Percentiles rank a stretch among this genome's conserved stretches.
Evolutionary conservation across 2,329 filamentous ascomycete genomes (phyloP).

Genomic region (Trichoderma guizhouense): DNA sequence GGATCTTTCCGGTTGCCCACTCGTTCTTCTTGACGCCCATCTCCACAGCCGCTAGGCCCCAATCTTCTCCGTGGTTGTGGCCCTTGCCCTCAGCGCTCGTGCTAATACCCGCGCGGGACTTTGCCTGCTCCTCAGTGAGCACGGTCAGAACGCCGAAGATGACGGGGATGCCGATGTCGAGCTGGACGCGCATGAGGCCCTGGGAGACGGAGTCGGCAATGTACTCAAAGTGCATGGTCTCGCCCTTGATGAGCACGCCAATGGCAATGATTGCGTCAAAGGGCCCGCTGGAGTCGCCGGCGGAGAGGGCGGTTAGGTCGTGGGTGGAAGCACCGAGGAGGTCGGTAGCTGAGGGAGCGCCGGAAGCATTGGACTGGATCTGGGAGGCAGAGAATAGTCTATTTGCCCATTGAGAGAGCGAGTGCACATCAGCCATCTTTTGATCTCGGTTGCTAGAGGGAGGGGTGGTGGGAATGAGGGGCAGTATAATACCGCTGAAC

Average conservation of each 20-base stretch:
- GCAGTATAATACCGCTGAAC: conserved; percentile 67
- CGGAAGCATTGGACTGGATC: conserved; percentile 67
- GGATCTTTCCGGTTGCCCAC: conserved; percentile 71
- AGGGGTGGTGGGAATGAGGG: conserved; percentile 7
- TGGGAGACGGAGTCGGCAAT: conserved; percentile 89
- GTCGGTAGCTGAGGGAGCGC: conserved; percentile 67
- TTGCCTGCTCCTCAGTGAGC: conserved; percentile 81
- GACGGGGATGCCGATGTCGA: conserved; percentile 84
- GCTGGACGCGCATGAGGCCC: conserved; percentile 88
- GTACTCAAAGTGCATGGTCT: conserved; percentile 99
- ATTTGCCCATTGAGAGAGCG: not conserved
- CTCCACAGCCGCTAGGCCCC: conserved; percentile 92
- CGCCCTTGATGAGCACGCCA: conserved; percentile 95
- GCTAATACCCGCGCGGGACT: conserved; percentile 77
- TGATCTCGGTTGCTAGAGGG: not conserved
- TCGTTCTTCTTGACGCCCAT: conserved; percentile 82
- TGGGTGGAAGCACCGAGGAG: conserved; percentile 67
- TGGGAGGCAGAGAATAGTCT: conserved; percentile 84
- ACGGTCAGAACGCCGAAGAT: conserved; percentile 91
- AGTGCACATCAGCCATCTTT: not conserved
- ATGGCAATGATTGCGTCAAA: conserved; percentile 96
- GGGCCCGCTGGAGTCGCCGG: conserved; percentile 49
- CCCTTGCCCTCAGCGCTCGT: conserved; percentile 66
- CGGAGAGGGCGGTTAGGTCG: conserved; percentile 56
- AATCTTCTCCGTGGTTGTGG: conserved; percentile 96